Conservation (phyloP, 495 filamentous ascomycete species). For the Schizothecium vesticola region DNA sequence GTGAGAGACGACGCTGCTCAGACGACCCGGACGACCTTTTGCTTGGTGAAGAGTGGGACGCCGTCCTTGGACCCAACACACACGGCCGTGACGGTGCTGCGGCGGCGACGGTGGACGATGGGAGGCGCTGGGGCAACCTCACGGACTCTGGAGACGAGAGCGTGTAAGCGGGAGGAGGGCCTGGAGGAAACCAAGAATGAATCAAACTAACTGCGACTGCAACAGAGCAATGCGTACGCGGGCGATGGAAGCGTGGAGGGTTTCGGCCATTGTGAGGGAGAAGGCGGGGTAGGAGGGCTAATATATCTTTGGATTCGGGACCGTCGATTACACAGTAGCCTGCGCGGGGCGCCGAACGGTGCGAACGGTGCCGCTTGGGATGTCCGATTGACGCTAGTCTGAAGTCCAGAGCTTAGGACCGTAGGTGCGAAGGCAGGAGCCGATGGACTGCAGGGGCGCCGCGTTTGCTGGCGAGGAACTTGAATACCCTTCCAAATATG, state of each 20-base stretch:
- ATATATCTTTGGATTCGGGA: background rate
- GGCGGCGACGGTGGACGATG: constrained; percentile 18
- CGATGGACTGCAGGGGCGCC: background rate
- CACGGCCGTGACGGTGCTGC: constrained; percentile 22
- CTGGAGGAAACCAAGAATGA: background rate
- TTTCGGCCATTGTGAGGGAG: constrained; percentile 17
- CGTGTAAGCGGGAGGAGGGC: background rate
- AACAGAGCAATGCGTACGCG: constrained; percentile 31
- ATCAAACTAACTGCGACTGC: constrained; percentile 29
- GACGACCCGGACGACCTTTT: constrained; percentile 27
- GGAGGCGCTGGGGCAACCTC: constrained; percentile 10
- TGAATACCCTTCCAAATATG: background rate
- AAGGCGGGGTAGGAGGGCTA: background rate
- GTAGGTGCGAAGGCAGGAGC: background rate
- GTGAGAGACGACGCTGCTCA: constrained; percentile 2
- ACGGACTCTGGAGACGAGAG: constrained; percentile 17
- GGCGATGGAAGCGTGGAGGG: constrained; percentile 26
- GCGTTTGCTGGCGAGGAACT: background rate
- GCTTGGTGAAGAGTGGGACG: constrained; percentile 26
- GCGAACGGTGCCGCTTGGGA: background rate
- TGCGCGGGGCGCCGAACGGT: background rate
- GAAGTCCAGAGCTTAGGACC: background rate
- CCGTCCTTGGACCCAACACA: constrained; percentile 26
- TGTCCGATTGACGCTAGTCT: background rate
- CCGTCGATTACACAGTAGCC: background rate